These are phyloP conservation scores for Kluyveromyces lactis DNA, from an alignment of 805 yeast species.

Conservation along the genomic window DNA sequence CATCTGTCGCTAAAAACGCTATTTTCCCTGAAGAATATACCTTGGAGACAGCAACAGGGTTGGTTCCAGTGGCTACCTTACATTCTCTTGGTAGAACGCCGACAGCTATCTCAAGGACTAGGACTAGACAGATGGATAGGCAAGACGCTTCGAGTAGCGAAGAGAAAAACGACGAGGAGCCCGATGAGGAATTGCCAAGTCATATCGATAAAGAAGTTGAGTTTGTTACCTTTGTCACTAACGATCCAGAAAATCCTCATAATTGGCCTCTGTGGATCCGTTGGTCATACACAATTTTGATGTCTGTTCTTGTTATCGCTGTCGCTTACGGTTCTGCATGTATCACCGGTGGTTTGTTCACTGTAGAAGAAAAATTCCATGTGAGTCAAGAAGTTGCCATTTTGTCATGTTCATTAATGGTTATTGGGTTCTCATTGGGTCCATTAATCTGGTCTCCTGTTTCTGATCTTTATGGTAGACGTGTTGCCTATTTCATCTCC, in stretches of 20 bases:
- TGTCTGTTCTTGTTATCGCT: conserved; percentile 69
- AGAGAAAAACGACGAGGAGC: conserved; percentile 6
- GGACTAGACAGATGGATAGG: conserved; percentile 30
- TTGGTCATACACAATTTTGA: conserved; percentile 60
- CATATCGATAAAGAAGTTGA: conserved; percentile 57
- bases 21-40: conserved; percentile 92
- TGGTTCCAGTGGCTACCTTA: conserved; percentile 73
- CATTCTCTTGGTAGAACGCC: conserved; percentile 54
- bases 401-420: conserved; percentile 79
- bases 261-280: conserved; percentile 58
- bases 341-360: conserved; percentile 75
- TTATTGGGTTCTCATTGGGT: conserved; percentile 78
- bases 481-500: conserved; percentile 73
- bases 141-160: conserved; percentile 4
- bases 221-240: conserved; percentile 71
- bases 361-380: conserved; percentile 54
- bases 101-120: conserved; percentile 29
- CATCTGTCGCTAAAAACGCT: conserved; percentile 41
- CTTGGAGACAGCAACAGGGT: conserved; percentile 78
- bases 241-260: conserved; percentile 86
- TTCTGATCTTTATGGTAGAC: conserved; percentile 77
- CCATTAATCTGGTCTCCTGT: conserved; percentile 88
- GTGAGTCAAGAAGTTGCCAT: conserved; percentile 76
- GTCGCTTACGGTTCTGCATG: conserved; percentile 94
- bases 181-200: conserved; percentile 24